Percentiles rank a stretch among this genome's conserved stretches.
phyloP scores from a whole-genome alignment of 768 basidiomycete species.

The Xerocomellus chrysenteron region DNA sequence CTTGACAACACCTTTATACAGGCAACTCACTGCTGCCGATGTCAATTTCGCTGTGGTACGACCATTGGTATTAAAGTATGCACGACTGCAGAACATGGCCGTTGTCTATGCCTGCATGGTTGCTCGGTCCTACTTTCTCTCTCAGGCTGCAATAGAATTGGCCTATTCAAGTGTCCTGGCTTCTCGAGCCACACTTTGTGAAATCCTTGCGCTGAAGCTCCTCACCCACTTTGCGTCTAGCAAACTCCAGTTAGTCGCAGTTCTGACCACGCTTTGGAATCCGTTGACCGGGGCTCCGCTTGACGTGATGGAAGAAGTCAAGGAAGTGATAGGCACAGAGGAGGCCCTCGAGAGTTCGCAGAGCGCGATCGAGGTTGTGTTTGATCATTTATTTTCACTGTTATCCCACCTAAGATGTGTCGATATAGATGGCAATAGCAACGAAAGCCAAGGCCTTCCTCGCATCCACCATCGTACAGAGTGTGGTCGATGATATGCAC shows the following conservation, averaged over 20 bases:
- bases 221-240: conserved; percentile 70
- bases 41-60: conserved; percentile 79
- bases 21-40: conserved; percentile 82
- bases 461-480: conserved; percentile 79
- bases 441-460: conserved; percentile 84
- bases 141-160: conserved; percentile 65
- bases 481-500: conserved; percentile 85
- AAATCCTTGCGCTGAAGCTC: conserved; percentile 87
- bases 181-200: conserved; percentile 76
- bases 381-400: neutral
- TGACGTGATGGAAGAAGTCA: conserved; percentile 68
- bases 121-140: conserved; percentile 74
- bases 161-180: conserved; percentile 75
- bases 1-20: conserved; percentile 26
- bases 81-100: conserved; percentile 70
- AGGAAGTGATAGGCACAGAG: conserved; percentile 52
- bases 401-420: neutral
- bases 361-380: conserved; percentile 81
- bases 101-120: conserved; percentile 76
- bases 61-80: conserved; percentile 77
- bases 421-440: conserved; percentile 77
- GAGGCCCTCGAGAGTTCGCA: conserved; percentile 61
- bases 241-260: conserved; percentile 72
- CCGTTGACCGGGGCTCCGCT: conserved; percentile 74
- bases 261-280: conserved; percentile 81